These are phyloP conservation scores for Mallotus japonicus DNA, from an alignment of 441 rosid genomes.

Conservation along the genomic window DNA sequence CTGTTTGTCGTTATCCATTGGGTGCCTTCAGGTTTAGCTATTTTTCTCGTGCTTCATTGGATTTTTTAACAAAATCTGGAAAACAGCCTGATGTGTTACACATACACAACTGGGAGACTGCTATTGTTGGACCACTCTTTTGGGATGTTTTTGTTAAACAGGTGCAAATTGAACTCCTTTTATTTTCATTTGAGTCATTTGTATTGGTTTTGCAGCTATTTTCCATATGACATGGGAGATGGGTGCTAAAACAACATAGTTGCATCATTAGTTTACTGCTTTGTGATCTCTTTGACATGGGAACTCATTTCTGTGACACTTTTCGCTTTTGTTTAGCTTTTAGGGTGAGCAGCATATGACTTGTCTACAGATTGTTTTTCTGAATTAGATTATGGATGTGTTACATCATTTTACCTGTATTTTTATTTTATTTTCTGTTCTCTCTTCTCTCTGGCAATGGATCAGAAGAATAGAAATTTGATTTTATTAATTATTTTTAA, in stretches of 20 bases:
- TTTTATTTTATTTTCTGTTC: slow-evolving; percentile 12
- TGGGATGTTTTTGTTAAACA: slow-evolving; percentile 81
- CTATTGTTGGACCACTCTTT: slow-evolving; percentile 80
- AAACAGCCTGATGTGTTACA: slow-evolving; percentile 86
- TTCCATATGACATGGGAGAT: background rate
- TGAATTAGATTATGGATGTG: background rate
- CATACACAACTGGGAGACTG: slow-evolving; percentile 84
- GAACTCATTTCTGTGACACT: background rate
- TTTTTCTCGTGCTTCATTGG: slow-evolving; percentile 92
- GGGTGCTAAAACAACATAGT: too few species aligned
- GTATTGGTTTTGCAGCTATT: background rate
- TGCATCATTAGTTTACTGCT: too few species aligned
- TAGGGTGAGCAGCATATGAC: slow-evolving; percentile 1
- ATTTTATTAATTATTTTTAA: slow-evolving; percentile 13
- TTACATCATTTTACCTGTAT: background rate
- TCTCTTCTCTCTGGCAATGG: background rate
- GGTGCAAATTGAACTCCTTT: slow-evolving; percentile 35
- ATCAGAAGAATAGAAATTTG: slow-evolving; percentile 10
- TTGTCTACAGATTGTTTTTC: slow-evolving; percentile 1
- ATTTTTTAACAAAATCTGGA: slow-evolving; percentile 72
- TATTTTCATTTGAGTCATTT: slow-evolving; percentile 1
- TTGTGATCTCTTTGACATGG: background rate
- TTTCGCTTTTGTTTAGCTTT: slow-evolving; percentile 3
- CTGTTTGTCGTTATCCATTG: slow-evolving; percentile 17
- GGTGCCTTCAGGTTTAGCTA: slow-evolving; percentile 57